Percentiles rank a stretch among this genome's conserved stretches.
Evolutionary conservation across 768 basidiomycete species (phyloP).

Genomic region (Trametes punicea): DNA sequence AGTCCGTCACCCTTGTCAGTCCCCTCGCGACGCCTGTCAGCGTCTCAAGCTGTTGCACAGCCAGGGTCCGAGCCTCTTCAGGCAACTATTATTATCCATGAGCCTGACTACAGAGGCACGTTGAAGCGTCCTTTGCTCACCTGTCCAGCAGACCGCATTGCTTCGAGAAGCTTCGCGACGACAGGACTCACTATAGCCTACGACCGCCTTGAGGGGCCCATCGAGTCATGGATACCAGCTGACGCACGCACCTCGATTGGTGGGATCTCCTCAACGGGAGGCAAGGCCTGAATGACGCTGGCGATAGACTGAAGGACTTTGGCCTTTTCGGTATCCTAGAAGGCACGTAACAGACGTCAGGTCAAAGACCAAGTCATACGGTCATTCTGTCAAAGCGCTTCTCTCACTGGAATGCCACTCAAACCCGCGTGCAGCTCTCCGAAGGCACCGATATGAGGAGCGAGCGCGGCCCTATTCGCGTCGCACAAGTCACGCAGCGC

Average conservation of each 20-base stretch:
- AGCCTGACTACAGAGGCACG: neutral
- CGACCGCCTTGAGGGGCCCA: neutral
- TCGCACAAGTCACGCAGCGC: conserved; percentile 87
- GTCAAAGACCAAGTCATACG: neutral
- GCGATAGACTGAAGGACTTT: conserved; percentile 92
- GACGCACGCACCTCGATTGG: conserved; percentile 58
- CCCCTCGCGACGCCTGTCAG: conserved; percentile 86
- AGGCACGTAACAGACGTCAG: neutral
- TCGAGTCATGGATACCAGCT: neutral
- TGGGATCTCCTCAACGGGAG: conserved; percentile 71
- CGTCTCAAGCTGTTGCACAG: conserved; percentile 73
- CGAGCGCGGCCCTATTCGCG: conserved; percentile 79
- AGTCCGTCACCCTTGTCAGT: conserved; percentile 73
- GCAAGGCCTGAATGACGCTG: conserved; percentile 89
- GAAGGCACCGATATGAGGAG: conserved; percentile 81
- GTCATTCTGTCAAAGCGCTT: conserved; percentile 9
- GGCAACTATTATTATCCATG: conserved; percentile 48
- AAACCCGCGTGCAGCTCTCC: conserved; percentile 78
- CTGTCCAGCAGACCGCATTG: conserved; percentile 49
- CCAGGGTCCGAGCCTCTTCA: conserved; percentile 64
- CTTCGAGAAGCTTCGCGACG: conserved; percentile 61
- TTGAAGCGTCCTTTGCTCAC: conserved; percentile 35
- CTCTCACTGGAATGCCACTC: conserved; percentile 69
- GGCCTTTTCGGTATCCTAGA: conserved; percentile 77
- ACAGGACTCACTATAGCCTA: conserved; percentile 78